A percentile compares a stretch with the other conserved stretches of the same genome.
phyloP scores from a whole-genome alignment of 495 filamentous ascomycete species.

The Filosporella fistucella region DNA sequence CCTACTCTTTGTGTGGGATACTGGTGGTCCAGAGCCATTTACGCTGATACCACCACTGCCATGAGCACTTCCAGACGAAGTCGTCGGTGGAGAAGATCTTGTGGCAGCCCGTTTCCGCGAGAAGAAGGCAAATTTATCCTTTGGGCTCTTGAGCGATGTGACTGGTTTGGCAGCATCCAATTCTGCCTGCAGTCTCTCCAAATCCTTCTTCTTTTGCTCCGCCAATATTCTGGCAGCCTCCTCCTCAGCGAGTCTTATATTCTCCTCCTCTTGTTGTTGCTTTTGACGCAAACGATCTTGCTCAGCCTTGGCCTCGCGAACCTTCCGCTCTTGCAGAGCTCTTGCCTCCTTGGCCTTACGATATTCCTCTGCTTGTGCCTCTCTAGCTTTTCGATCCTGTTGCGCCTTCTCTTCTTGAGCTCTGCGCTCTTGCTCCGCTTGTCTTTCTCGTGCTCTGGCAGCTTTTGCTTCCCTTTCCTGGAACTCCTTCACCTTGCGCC shows the following conservation, averaged over 20 bases:
- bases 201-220: conserved; percentile 40
- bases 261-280: conserved; percentile 3
- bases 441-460: conserved; percentile 18
- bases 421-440: conserved; percentile 22
- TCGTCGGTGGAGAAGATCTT: conserved; percentile 6
- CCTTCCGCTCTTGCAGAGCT: not conserved
- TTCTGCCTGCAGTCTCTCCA: conserved; percentile 36
- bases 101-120: conserved; percentile 16
- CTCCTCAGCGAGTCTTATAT: conserved; percentile 8
- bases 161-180: conserved; percentile 27
- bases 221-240: conserved; percentile 33
- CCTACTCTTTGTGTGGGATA: not conserved
- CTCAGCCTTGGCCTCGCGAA: conserved; percentile 5
- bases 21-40: not conserved
- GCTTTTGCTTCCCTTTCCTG: conserved; percentile 14
- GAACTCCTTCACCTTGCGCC: conserved; percentile 12
- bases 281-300: not conserved
- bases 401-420: conserved; percentile 1
- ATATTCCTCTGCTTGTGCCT: not conserved
- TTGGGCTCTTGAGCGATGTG: conserved; percentile 13
- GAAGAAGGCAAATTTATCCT: conserved; percentile 22
- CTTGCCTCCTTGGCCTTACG: not conserved
- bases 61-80: not conserved
- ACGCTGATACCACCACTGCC: not conserved
- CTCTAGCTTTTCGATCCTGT: not conserved